A percentile compares a stretch with the other conserved stretches of the same genome.
These are phyloP conservation scores for Colletotrichum costaricense DNA, from an alignment of 2,329 filamentous ascomycete species.

Conservation along the genomic window DNA sequence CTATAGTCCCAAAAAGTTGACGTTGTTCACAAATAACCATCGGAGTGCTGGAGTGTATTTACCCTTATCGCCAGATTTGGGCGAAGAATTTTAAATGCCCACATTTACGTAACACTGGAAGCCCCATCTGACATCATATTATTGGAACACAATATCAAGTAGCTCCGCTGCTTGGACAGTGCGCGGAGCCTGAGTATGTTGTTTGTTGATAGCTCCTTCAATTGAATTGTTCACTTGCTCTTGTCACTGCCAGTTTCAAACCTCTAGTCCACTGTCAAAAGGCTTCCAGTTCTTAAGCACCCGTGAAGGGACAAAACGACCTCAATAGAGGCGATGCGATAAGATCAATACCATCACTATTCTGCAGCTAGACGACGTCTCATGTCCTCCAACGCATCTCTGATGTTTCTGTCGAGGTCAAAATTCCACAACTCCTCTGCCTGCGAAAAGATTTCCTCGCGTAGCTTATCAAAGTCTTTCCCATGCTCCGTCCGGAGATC, in stretches of 20 bases:
- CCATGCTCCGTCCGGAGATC: conserved; percentile 51
- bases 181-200: neutral
- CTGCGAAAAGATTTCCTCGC: neutral
- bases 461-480: conserved; percentile 1
- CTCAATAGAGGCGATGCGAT: too few relatives aligned
- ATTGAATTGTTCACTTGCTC: too few relatives aligned
- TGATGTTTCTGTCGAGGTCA: neutral
- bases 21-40: neutral
- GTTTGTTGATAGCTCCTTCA: too few relatives aligned
- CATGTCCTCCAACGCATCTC: neutral
- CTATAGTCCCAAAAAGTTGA: neutral
- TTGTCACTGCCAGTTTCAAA: too few relatives aligned
- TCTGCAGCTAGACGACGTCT: neutral
- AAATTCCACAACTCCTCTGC: neutral
- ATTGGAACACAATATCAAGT: neutral
- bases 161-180: neutral
- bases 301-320: too few relatives aligned
- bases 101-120: conserved; percentile 23
- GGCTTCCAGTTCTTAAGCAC: too few relatives aligned
- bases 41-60: neutral
- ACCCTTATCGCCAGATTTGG: conserved; percentile 11
- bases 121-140: conserved; percentile 21
- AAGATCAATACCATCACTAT: neutral
- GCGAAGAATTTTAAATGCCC: conserved; percentile 27
- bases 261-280: too few relatives aligned